phyloP scores from a whole-genome alignment of 108 stramenopile species.

The Cyclotella atomus region DNA sequence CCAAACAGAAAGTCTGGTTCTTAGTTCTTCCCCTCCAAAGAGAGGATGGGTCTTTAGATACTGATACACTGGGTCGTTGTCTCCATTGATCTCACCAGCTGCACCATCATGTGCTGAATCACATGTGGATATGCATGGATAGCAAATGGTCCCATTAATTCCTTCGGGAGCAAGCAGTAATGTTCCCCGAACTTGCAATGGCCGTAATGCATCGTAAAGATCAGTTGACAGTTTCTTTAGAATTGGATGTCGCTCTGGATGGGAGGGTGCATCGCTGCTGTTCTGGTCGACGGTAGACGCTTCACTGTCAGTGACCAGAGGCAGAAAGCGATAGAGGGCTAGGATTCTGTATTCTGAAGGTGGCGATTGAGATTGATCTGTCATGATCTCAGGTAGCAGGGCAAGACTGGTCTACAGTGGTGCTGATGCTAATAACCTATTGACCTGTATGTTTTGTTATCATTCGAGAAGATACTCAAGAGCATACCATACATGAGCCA shows the following conservation, averaged over 20 bases:
- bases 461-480: no score
- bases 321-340: constrained; percentile 64
- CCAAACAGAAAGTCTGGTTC: constrained; percentile 37
- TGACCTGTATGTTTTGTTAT: no score
- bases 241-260: constrained; percentile 31
- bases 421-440: no score
- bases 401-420: no score
- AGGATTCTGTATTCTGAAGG: constrained; percentile 20
- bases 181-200: constrained; percentile 57
- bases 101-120: not conserved
- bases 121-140: constrained; percentile 43
- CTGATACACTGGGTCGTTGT: constrained; percentile 39
- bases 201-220: constrained; percentile 14
- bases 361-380: not conserved
- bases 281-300: not conserved
- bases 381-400: no score
- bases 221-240: constrained; percentile 15
- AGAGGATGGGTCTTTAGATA: constrained; percentile 30
- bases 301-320: constrained; percentile 5
- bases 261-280: not conserved
- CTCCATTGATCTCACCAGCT: constrained; percentile 14
- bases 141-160: constrained; percentile 88
- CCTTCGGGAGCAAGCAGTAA: constrained; percentile 76
- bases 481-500: not conserved
- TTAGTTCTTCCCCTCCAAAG: constrained; percentile 32